Base-by-base conservation (phyloP, 2,329 filamentous ascomycete species). In the Aspergillus costaricaensis region DNA sequence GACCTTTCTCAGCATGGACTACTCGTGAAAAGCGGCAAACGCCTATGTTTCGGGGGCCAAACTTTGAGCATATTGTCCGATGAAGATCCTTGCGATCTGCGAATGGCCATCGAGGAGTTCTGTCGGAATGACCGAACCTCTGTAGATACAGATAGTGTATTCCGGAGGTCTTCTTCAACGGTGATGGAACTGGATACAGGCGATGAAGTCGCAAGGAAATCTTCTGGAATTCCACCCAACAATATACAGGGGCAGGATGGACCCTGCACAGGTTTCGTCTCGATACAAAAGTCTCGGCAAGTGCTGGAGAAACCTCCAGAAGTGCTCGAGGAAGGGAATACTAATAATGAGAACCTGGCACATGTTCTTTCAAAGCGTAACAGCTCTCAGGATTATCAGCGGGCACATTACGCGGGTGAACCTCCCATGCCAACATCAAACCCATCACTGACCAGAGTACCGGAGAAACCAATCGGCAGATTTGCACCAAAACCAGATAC, bases 171-270 rank as follows among this genome's bases (percentile, higher is more conserved):
- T 38, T 69, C 67, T 10, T 65, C 60, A 2, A 43, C 63, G 2
- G 6, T 67, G 17, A 53, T 69, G 39, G 27, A 58, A 2, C 36
- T 69, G 39, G 66, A 67, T 53, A 57, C 44, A 14, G 44, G 44
- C 1, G 60, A 63, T 0, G 61, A 66, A 43, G 25, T 66, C 15
- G 12, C 53, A 39, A 52, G 17, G 10, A 55, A 53, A 43, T 58
- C 59, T 32, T 49, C 30, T 25, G 52, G 39, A 32, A 5, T 47
- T 12, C 38, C 54, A 39, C 32, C 47, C 25, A 17, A n/a, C 15
- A 21, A 36, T 25, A 32, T 19, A 3, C 41, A 49, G 27, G 14
- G 10, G 10, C 36, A 55, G 27, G 23, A n/a, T 30, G 8, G 51
- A 23, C 10, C 19, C 30, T 19, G 17, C 14, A 52, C 55, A n/a